These are phyloP conservation scores for Solanum neorickii DNA, from an alignment of 257 asterid genomes.

Conservation along the genomic window DNA sequence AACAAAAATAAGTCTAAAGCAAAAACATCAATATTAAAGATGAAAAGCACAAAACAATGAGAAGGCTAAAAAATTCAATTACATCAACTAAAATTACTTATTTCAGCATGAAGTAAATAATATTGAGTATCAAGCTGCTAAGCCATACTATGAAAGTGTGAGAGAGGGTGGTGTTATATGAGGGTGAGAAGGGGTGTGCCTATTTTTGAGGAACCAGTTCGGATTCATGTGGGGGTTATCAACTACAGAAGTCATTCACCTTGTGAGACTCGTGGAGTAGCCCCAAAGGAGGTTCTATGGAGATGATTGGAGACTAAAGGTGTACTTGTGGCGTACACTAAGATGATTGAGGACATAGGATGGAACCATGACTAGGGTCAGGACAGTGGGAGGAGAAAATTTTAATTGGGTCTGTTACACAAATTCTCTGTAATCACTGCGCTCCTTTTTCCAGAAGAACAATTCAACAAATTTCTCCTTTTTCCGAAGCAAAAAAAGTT, in stretches of 20 bases:
- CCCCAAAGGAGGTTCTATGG: not conserved
- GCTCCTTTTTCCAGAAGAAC: not conserved
- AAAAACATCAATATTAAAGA: not conserved
- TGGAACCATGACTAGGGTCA: not conserved
- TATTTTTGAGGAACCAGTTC: not conserved
- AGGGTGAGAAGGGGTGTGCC: not conserved
- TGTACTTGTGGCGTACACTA: not conserved
- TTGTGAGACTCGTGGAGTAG: not conserved
- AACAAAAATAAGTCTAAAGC: not conserved
- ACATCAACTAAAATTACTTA: not conserved
- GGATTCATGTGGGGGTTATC: not conserved
- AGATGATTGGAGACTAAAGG: not conserved
- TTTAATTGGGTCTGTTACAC: not conserved
- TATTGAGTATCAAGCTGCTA: not conserved
- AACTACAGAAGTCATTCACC: not conserved
- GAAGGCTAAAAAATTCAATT: not conserved
- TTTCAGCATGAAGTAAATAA: not conserved
- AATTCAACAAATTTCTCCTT: not conserved
- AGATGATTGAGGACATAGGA: not conserved
- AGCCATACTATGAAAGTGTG: not conserved
- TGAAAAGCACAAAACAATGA: not conserved
- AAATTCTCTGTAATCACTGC: not conserved
- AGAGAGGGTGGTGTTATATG: not conserved
- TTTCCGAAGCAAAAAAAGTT: not conserved
- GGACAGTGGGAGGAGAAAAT: not conserved